Percentiles rank a stretch among this genome's conserved stretches.
Conservation (phyloP, 1,284 basidiomycete genomes). For the Waitea zeae region DNA sequence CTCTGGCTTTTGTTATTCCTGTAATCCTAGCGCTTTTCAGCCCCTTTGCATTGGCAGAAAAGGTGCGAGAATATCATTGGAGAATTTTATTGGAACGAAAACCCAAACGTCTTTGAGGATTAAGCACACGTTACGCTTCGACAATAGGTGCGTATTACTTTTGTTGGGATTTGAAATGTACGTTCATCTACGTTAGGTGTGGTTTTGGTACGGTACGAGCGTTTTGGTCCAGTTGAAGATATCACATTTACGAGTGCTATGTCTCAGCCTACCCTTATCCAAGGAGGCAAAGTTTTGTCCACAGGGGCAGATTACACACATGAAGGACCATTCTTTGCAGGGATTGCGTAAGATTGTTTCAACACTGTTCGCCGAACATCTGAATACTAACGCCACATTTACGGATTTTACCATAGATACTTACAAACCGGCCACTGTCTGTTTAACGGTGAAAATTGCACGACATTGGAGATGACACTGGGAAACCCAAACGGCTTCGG, state of each 20-base stretch:
- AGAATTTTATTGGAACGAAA: no score
- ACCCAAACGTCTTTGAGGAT: background rate
- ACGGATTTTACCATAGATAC: constrained; percentile 9
- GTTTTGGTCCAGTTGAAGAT: background rate
- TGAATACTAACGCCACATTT: background rate
- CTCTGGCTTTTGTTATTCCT: no score
- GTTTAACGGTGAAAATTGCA: constrained; percentile 24
- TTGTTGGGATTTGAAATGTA: no score
- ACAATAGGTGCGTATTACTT: constrained; percentile 15
- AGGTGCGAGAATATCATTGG: no score
- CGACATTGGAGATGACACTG: constrained; percentile 24
- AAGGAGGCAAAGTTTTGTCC: constrained; percentile 15
- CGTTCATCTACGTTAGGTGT: constrained; percentile 11
- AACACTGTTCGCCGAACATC: background rate
- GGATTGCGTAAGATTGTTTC: constrained; percentile 16
- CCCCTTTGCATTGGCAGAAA: no score
- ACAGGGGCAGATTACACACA: constrained; percentile 16
- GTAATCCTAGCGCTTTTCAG: no score
- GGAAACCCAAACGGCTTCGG: constrained; percentile 17
- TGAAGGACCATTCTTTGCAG: constrained; percentile 12
- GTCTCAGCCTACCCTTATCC: constrained; percentile 16
- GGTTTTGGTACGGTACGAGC: constrained; percentile 18
- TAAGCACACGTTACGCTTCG: constrained; percentile 17
- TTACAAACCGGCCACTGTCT: constrained; percentile 17
- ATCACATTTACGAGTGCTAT: constrained; percentile 1